Percentiles rank a stretch among this genome's conserved stretches.
Conservation (phyloP, 2,329 filamentous ascomycete genomes). For the Cladobotryum mycophilum region DNA sequence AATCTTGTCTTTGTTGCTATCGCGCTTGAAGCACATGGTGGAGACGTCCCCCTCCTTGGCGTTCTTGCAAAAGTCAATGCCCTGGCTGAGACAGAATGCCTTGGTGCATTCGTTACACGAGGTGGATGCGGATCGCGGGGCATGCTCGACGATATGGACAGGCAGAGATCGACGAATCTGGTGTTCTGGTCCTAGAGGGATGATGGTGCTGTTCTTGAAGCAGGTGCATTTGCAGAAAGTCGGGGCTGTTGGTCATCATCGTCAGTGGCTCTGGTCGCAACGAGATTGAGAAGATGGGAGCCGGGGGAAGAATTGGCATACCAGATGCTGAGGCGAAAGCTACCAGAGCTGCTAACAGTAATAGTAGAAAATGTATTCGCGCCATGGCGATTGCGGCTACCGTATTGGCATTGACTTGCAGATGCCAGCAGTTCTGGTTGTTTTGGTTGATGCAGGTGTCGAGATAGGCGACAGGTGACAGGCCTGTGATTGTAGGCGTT, state of each 20-base stretch:
- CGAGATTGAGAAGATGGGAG: background rate
- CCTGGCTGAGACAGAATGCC: slow-evolving; percentile 55
- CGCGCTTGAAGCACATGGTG: slow-evolving; percentile 60
- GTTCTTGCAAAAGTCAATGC: slow-evolving; percentile 57
- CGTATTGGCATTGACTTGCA: background rate
- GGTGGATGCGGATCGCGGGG: slow-evolving; percentile 34
- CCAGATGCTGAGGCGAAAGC: slow-evolving; percentile 36
- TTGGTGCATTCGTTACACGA: slow-evolving; percentile 59
- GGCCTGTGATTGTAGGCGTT: background rate
- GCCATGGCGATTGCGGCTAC: slow-evolving; percentile 28
- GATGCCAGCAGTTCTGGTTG: background rate
- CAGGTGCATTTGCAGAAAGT: slow-evolving; percentile 67
- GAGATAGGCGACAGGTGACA: background rate
- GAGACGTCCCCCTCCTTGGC: slow-evolving; percentile 56
- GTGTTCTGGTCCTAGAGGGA: slow-evolving; percentile 47
- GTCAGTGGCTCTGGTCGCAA: background rate
- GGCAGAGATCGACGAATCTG: slow-evolving; percentile 17
- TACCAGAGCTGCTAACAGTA: slow-evolving; percentile 31
- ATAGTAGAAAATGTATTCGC: slow-evolving; percentile 30
- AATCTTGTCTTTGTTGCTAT: slow-evolving; percentile 60
- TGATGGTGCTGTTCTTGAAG: slow-evolving; percentile 63
- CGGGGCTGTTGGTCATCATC: slow-evolving; percentile 42
- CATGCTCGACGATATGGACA: slow-evolving; percentile 13
- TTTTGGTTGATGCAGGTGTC: background rate
- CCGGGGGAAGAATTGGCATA: slow-evolving; percentile 23